Base-by-base conservation (phyloP, 2,329 filamentous ascomycete species). In the Neophaeococcomyces mojaviensis region DNA sequence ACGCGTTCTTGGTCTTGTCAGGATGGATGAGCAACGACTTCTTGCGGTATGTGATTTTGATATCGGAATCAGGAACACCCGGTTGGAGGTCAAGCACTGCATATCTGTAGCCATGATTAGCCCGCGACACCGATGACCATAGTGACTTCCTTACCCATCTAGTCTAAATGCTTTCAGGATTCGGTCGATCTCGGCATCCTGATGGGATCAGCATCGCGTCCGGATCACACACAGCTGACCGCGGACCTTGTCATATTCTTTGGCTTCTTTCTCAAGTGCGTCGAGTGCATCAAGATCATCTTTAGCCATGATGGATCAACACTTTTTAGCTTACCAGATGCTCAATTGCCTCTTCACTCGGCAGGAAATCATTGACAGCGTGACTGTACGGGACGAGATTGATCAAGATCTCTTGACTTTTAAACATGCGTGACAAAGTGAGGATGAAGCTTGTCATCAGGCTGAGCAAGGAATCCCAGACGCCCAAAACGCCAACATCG, bases 11-110 rank as follows among this genome's bases (percentile, higher is more conserved):
- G 47, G 92, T 96, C 68, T 98, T 98, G 73, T 98, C 92, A 5
- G 92, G 92, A 72, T 98, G 92, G 71, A 98, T 97, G 39, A 98
- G 81, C 47, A 98, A 82, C n/a, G 92, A 98, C 68, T 96, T 97
- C 60, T 88, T 89, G 73, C 92, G 89, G 71, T 97, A 98, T 56
- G 79, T 79, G 57, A 83, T 73, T 69, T 96, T 97, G 74, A 98
- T 97, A 69, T 97, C 92, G 49, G 87, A 89, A 58, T 97, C 90
- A 46, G 92, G 81, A 16, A 97, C 88, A 62, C 92, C 92, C 3
- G 92, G 92, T 64, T 95, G 88, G 37, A 98, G 84, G 65, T 94
- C 92, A 37, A 98, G 82, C 39, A 98, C 88, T 41, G 90, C 87
- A 66, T 98, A 98, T 57, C 82, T 86, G 51, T 20, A 36, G 22